Evolutionary conservation across 169 alveolate species (phyloP), one percentile per base, ranked within the genome.

Genomic region (Cryptosporidium sp.): DNA sequence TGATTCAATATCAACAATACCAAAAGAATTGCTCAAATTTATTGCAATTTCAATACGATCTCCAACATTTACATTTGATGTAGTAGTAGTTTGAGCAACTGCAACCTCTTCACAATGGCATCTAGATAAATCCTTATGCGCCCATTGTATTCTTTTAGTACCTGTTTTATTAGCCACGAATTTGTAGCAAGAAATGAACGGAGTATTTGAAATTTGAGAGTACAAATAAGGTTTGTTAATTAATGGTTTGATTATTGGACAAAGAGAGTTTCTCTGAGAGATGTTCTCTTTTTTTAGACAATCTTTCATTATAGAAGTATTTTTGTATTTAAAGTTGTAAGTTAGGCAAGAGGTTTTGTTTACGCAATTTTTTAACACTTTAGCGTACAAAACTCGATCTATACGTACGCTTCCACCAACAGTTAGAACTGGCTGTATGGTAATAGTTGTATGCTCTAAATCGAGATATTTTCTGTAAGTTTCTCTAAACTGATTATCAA

Each of bases 61-160:
- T 35, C 89, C 89, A 65, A 80, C 89, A 80, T 80, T 80, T 1
- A 80, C 39, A 60, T 33, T 80, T 61, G 89, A 65, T 42, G 16
- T 80, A 42, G 75, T 80, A 16, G 89, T 80, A 42, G 89, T 80
- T 39, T 80, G 89, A 44, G 75, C 89, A 44, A 80, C 89, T 16
- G 69, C 29, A 42, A 80, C 67, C 23, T 80, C 89, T 62, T 80
- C 89, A n/a, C 89, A 62, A 70, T 80, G 89, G 33, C 80, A 80
- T 62, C 89, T 60, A 39, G 89, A 80, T 35, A 80, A 58, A 44
- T 80, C 89, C 35, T 80, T 80, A 12, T 80, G 75, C 10, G 89
- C 89, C 89, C 89, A 80, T 48, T 61, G 75, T n/a, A 33, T 26
- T 42, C 75, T 80, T 60, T 65, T 60, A 3, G 80, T 62, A 14